Percentiles rank a stretch among this genome's conserved stretches.
These are phyloP conservation scores for Podila minutissima DNA, from an alignment of 192 early-diverging fungal genomes.

Conservation along the genomic window DNA sequence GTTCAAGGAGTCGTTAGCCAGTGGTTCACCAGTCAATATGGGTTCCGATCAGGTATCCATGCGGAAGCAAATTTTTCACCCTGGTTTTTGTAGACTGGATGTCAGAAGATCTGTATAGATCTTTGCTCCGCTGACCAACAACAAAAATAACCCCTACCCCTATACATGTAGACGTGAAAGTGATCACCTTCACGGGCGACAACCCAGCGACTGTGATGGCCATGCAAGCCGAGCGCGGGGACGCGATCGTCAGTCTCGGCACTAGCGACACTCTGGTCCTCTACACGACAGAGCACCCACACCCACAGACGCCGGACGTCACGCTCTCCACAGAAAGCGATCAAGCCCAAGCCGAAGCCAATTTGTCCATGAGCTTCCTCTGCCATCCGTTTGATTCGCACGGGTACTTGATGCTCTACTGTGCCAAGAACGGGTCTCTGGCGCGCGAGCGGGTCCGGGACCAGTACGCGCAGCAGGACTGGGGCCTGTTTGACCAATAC, in stretches of 20 bases:
- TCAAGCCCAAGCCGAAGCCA: slow-evolving; percentile 32
- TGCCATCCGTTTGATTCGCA: slow-evolving; percentile 69
- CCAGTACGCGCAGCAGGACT: slow-evolving; percentile 58
- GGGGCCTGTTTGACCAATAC: slow-evolving; percentile 66
- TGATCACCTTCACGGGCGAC: slow-evolving; percentile 82
- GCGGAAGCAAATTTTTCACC: background rate
- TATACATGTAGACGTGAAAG: slow-evolving; percentile 52
- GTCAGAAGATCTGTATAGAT: background rate
- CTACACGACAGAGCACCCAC: slow-evolving; percentile 51
- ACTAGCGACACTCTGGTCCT: slow-evolving; percentile 83
- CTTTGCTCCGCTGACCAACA: background rate
- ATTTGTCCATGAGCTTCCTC: slow-evolving; percentile 60
- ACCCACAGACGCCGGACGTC: background rate
- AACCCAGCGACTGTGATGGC: slow-evolving; percentile 78
- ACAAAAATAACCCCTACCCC: background rate
- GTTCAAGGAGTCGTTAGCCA: slow-evolving; percentile 58
- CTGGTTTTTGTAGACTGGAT: background rate
- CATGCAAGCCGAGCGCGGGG: slow-evolving; percentile 59
- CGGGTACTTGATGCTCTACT: slow-evolving; percentile 79
- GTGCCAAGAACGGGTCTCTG: slow-evolving; percentile 90
- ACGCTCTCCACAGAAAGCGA: slow-evolving; percentile 44
- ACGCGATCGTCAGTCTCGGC: slow-evolving; percentile 79
- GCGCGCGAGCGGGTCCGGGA: slow-evolving; percentile 77
- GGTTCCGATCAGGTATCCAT: slow-evolving; percentile 63
- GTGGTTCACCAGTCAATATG: slow-evolving; percentile 76